Evolutionary conservation across 2,329 filamentous ascomycete genomes (phyloP), one percentile per base, ranked within the genome.

Genomic region (Lachnellula suecica): DNA sequence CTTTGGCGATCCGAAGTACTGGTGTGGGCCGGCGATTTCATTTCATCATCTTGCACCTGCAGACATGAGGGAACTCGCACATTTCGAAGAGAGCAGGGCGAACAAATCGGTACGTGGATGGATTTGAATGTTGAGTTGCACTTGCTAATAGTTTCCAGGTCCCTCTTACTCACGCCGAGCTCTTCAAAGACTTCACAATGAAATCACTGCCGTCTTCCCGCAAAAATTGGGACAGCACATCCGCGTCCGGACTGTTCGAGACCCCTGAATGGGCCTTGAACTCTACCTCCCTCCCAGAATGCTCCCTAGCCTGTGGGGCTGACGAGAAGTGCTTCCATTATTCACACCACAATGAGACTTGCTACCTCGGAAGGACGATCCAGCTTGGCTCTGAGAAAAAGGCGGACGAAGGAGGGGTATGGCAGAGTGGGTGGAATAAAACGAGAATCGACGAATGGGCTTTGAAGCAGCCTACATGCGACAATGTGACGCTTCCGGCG

Each of bases 21-120:
- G 79, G 78, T 82, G 79, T 56, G 73, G 79, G 56, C 79, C 79
- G 7, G 71, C 79, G 9, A 61, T 82, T 41, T 79, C 77, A 4
- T 78, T 82, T 74, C 78, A 81, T 59, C 77, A 81, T 61, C 73
- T 82, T 64, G 75, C 74, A 47, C 69, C 78, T 9, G 72, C 78
- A 54, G 78, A 81, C 59, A 72, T 80, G 49, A 75, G 71, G 54
- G 67, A 63, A 31, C 71, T 79, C 29, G 80, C 77, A 73, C 70
- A 79, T 44, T 81, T 74, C 50, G 79, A 82, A 61, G 71, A 79
- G 62, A 23, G 42, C 22, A 58, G 58, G 31, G 11, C 29, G 11
- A 27, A 54, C 22, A 49, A 40, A n/a, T 43, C 23, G 5, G 54
- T 51, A 24, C 15, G 51, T 55, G 15, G 15, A 22, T 5, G 17